These are phyloP conservation scores for Globisporangium polare DNA, from an alignment of 352 stramenopile genomes.

Conservation along the genomic window DNA sequence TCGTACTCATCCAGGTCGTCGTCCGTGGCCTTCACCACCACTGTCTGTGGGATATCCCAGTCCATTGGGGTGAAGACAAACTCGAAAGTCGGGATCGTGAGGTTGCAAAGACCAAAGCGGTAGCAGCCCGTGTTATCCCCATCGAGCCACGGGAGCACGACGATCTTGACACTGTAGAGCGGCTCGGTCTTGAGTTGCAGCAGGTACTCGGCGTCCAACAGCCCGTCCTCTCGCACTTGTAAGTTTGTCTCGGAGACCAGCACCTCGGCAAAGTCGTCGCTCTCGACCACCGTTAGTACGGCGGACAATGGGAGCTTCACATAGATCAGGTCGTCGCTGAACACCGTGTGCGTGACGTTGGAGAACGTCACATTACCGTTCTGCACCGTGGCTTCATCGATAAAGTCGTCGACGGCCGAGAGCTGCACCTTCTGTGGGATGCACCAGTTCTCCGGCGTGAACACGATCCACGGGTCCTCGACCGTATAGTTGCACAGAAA, in stretches of 20 bases:
- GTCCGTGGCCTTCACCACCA: constrained; percentile 52
- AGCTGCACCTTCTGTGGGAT: constrained; percentile 47
- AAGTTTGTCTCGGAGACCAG: constrained; percentile 55
- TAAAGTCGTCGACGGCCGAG: constrained; percentile 44
- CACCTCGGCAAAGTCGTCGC: constrained; percentile 52
- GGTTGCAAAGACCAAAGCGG: constrained; percentile 66
- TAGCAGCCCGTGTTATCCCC: constrained; percentile 58
- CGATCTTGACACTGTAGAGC: constrained; percentile 50
- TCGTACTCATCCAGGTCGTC: constrained; percentile 70
- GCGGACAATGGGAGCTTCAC: constrained; percentile 27
- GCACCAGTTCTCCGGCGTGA: constrained; percentile 70
- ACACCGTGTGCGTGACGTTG: constrained; percentile 54
- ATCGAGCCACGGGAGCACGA: constrained; percentile 67
- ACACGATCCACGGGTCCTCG: constrained; percentile 66
- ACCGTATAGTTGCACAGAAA: constrained; percentile 80
- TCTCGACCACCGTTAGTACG: constrained; percentile 50
- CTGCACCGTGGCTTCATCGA: constrained; percentile 45
- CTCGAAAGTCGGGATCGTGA: constrained; percentile 48
- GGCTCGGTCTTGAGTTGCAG: constrained; percentile 61
- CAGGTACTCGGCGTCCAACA: constrained; percentile 34
- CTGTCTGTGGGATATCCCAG: constrained; percentile 59
- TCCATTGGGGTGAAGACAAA: constrained; percentile 59
- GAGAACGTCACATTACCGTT: constrained; percentile 52
- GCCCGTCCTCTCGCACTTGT: constrained; percentile 55
- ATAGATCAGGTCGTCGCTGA: constrained; percentile 71